A percentile compares a stretch with the other conserved stretches of the same genome.
Evolutionary conservation across 176 grass and related monocot species (phyloP).

Genomic region (Raddia distichophylla): DNA sequence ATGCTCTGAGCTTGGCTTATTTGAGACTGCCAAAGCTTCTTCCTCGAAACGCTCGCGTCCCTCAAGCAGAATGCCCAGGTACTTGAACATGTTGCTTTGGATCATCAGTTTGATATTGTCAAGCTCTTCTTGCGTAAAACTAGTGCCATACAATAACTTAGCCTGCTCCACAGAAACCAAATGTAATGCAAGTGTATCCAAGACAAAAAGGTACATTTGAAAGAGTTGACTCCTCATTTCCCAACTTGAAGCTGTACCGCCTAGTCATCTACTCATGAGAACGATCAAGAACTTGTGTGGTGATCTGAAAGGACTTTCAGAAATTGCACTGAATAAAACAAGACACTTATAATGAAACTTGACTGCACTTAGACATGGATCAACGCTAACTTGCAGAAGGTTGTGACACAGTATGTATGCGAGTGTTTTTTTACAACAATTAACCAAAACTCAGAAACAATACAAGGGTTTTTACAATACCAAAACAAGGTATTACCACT

Average conservation of each 20-base stretch:
- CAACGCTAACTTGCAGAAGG: slow-evolving; percentile 13
- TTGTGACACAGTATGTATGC: not conserved
- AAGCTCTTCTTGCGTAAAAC: slow-evolving; percentile 80
- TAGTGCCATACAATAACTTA: slow-evolving; percentile 78
- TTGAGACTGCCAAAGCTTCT: slow-evolving; percentile 64
- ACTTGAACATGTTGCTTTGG: slow-evolving; percentile 98
- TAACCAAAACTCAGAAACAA: not conserved
- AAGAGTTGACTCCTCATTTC: not conserved
- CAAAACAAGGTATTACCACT: not conserved
- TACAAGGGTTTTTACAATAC: slow-evolving; percentile 13
- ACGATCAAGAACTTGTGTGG: slow-evolving; percentile 10
- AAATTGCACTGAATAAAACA: slow-evolving; percentile 17
- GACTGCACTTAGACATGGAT: slow-evolving; percentile 22
- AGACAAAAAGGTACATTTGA: slow-evolving; percentile 21
- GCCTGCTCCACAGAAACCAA: slow-evolving; percentile 60
- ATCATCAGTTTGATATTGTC: slow-evolving; percentile 93
- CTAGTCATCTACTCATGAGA: not conserved
- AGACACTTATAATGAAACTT: slow-evolving; percentile 1
- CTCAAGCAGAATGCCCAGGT: slow-evolving; percentile 90
- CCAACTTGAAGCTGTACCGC: not conserved
- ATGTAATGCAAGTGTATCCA: slow-evolving; percentile 26
- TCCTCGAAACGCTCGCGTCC: slow-evolving; percentile 95
- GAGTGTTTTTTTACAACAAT: slow-evolving; percentile 8
- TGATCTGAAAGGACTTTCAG: not conserved
- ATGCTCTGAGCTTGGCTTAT: slow-evolving; percentile 42